Conservation (phyloP, 805 yeast genomes). For the Sugiyamaella valdiviana region DNA sequence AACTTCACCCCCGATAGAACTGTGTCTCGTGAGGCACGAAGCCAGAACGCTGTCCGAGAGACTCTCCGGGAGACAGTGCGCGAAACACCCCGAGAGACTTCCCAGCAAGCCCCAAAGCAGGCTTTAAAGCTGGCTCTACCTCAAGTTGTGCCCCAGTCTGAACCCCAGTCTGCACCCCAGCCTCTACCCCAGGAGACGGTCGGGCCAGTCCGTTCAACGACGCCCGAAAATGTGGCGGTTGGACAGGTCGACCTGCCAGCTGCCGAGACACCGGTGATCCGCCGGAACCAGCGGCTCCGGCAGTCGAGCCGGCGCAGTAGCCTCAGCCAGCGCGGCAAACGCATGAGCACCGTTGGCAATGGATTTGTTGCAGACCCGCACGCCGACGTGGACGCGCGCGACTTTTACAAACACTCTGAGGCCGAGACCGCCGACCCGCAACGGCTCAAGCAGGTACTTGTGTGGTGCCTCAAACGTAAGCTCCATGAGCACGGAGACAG, state of each 20-base stretch:
- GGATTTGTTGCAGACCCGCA: constrained; percentile 60
- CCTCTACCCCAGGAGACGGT: no score
- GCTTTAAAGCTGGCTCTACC: no score
- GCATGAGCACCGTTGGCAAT: constrained; percentile 69
- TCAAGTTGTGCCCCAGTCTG: no score
- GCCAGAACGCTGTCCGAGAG: no score
- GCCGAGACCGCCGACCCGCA: constrained; percentile 62
- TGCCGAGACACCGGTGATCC: constrained; percentile 37
- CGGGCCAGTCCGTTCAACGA: no score
- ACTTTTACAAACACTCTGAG: constrained; percentile 59
- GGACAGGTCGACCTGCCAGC: constrained; percentile 5
- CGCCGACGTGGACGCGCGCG: constrained; percentile 46
- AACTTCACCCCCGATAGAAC: no score
- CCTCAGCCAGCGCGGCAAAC: constrained; percentile 50
- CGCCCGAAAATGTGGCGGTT: not conserved
- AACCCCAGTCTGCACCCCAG: no score
- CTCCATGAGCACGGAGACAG: constrained; percentile 28
- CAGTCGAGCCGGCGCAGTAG: constrained; percentile 25
- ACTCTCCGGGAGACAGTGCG: no score
- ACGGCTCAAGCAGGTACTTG: constrained; percentile 59
- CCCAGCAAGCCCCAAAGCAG: no score
- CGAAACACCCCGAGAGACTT: no score
- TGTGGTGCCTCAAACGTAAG: constrained; percentile 59
- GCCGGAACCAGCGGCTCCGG: constrained; percentile 33
- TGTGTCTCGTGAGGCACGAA: no score